These are phyloP conservation scores for Earliella scabrosa DNA, from an alignment of 1,284 basidiomycete genomes.

Conservation along the genomic window DNA sequence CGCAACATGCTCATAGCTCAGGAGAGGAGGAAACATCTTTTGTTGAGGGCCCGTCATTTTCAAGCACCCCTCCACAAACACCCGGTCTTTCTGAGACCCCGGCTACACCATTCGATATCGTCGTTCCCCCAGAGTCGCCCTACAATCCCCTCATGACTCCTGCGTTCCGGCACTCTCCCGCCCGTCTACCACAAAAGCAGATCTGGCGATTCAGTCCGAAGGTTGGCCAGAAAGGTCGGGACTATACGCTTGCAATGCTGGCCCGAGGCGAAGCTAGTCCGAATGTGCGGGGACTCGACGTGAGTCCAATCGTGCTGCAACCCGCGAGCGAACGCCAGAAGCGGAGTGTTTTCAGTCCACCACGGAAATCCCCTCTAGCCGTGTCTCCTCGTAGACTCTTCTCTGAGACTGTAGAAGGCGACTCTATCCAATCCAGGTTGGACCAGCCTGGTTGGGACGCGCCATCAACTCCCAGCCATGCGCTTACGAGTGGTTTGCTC, in stretches of 20 bases:
- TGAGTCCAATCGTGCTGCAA: constrained; percentile 38
- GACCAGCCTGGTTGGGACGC: constrained; percentile 11
- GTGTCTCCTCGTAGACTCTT: constrained; percentile 36
- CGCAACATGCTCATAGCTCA: not conserved
- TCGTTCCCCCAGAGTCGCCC: constrained; percentile 61
- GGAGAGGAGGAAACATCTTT: constrained; percentile 15
- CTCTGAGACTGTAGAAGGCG: constrained; percentile 12
- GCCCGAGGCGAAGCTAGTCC: constrained; percentile 48
- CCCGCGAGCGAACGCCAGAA: constrained; percentile 34
- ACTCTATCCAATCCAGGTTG: constrained; percentile 9
- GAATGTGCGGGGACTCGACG: constrained; percentile 37
- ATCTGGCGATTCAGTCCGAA: constrained; percentile 74
- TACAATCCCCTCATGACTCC: constrained; percentile 74
- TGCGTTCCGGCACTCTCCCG: constrained; percentile 74
- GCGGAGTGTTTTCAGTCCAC: constrained; percentile 37
- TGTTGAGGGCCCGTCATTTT: constrained; percentile 17
- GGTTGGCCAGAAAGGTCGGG: constrained; percentile 68
- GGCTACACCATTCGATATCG: constrained; percentile 11
- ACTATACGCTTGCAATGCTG: constrained; percentile 67
- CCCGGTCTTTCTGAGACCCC: constrained; percentile 26
- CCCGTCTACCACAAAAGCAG: constrained; percentile 69
- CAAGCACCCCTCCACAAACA: constrained; percentile 35
- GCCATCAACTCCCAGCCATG: constrained; percentile 18
- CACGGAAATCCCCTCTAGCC: constrained; percentile 17
- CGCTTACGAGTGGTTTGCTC: not conserved